Evolutionary conservation across 179 eudicot species (phyloP), one percentile per base, ranked within the genome.

Genomic region (Nepenthes alata): DNA sequence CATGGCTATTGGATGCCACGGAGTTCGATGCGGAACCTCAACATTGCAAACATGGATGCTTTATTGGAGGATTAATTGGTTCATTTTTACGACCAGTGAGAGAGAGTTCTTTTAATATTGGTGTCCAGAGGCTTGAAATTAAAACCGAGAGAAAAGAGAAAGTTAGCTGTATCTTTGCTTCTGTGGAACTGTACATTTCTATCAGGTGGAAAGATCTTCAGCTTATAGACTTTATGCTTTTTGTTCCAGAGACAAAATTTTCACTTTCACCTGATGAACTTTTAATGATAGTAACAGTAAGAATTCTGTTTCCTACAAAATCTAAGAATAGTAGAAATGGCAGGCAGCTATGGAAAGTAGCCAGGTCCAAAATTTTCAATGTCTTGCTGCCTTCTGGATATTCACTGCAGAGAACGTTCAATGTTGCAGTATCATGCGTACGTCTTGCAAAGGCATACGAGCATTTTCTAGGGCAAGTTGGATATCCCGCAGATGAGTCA

Each of bases 301-400:
- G 57, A 72, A 63, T 59, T 55, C 59, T 81, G 47, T 71, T 77
- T 52, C 64, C 68, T 63, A 59, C 45, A 63, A 72, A 79, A 63
- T 13, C 75, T 52, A 77, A 72, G 65, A 58, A 47, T 64, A 37
- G 62, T 62, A 90, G 97, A 77, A 79, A 68, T 72, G 96, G 99
- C 38, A 78, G 80, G 68, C 78, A 81, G 58, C 81, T 94, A 8
- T 94, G 99, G 99, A 72, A 77, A 60, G 77, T 84, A 72, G 96
- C 78, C 38, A 79, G 86, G 72, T 77, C 53, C 61, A 90, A 76
- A 70, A 65, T 84, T 70, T 69, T 67, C 50, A 65, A 54, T 62
- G 69, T 72, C 64, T 69, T 83, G 73, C 67, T 71, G 58, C 71
- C 82, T 39, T 68, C 80, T 52, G 74, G 61, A 70, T 72, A 73